Base-by-base conservation (phyloP, 129 eudicot species). In the Chrysanthemum lavandulifolium region DNA sequence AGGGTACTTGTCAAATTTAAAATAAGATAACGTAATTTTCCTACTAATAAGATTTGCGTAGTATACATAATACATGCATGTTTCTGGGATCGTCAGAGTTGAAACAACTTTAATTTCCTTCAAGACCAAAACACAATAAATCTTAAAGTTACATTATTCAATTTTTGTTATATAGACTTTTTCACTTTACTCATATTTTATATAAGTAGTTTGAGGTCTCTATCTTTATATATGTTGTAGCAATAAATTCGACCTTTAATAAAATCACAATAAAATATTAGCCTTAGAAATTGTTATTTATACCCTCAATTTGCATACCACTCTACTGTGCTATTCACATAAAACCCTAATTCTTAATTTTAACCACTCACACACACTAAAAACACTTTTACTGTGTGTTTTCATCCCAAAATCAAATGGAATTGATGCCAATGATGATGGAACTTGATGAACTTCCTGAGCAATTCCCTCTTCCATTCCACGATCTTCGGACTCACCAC, bases 251-350 rank as follows among this genome's bases (percentile, higher is more conserved):
- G 55, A 65, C 23, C 31, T 69, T 27, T 50, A 14, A 54, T 40
- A 75, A 33, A 72, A 63, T 31, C n/a, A 45, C 57, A 80, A 31
- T 52, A 62, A 40, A 75, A 61, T 55, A 55, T 71, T 65, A 62
- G 78, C 77, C 51, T 48, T 19, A 27, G 47, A 71, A 18, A 48
- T 57, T 8, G 51, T 76, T 81, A 81, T 76, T 33, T 81, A 81
- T 81, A 81, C 78, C 84, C 72, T 72, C 75, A 58, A 65, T 75
- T 76, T 73, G 56, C 85, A 81, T 66, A 72, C 76, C 60, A 67
- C 76, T 67, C 58, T 65, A 81, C 78, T 76, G 43, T 71, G 49
- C 70, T 27, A 66, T 81, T 70, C 74, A 71, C 13, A 31, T 64
- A 74, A 9, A 76, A 66, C 81, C 81, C 82, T 65, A 72, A 66